A percentile compares a stretch with the other conserved stretches of the same genome.
Evolutionary conservation across 2,329 filamentous ascomycete species (phyloP).

Genomic region (Cytospora piceicola): DNA sequence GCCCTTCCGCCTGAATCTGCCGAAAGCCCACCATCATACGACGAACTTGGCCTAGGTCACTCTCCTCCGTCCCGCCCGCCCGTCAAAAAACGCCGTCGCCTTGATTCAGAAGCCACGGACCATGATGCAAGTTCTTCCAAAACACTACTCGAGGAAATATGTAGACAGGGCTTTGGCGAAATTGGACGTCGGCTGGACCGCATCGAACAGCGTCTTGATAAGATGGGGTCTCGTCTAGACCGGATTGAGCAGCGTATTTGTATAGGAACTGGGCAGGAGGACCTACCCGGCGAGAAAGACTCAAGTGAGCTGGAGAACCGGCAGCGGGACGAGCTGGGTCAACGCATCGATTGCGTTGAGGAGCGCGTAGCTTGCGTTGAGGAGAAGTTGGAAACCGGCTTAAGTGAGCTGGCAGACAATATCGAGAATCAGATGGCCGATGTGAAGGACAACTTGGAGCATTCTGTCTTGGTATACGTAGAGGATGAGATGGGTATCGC

Average conservation of each 20-base stretch:
- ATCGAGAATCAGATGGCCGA: constrained; percentile 25
- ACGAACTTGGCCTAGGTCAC: constrained; percentile 11
- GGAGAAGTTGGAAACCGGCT: constrained; percentile 19
- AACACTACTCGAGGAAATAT: constrained; percentile 25
- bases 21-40: constrained; percentile 24
- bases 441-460: constrained; percentile 24
- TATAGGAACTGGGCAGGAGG: background rate
- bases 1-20: background rate
- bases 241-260: constrained; percentile 22
- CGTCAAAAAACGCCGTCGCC: constrained; percentile 23
- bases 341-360: constrained; percentile 22
- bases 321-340: constrained; percentile 1
- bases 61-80: constrained; percentile 15
- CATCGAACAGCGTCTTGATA: constrained; percentile 21
- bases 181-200: constrained; percentile 27
- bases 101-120: constrained; percentile 7
- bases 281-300: background rate
- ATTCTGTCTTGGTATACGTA: constrained; percentile 19
- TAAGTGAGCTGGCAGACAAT: constrained; percentile 19
- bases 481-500: constrained; percentile 29
- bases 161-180: constrained; percentile 25
- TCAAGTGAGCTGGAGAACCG: constrained; percentile 3
- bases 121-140: background rate
- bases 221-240: constrained; percentile 15
- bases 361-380: constrained; percentile 23